Evolutionary conservation across 2,329 filamentous ascomycete genomes (phyloP).

Genomic region (Westerdykella sp.): DNA sequence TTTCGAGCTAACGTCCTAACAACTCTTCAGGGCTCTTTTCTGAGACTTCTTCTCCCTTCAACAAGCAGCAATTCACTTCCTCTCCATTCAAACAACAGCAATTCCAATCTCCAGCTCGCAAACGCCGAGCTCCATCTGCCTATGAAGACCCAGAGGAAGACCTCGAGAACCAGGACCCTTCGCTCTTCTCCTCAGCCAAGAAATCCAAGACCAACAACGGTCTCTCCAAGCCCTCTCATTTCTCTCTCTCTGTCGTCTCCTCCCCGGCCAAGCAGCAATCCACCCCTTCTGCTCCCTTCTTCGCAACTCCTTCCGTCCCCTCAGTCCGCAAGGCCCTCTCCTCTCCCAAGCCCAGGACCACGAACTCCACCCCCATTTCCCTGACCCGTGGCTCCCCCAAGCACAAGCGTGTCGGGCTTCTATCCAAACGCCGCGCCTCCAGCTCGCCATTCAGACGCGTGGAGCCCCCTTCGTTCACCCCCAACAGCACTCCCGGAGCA

Average conservation of each 20-base stretch:
- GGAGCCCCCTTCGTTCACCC: conserved; percentile 60
- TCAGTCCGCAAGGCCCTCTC: conserved; percentile 37
- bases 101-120: conserved; percentile 30
- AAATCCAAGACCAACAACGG: conserved; percentile 44
- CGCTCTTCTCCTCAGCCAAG: conserved; percentile 46
- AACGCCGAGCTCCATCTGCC: conserved; percentile 42
- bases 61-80: conserved; percentile 8
- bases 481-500: conserved; percentile 35
- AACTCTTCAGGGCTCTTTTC: neutral
- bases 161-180: conserved; percentile 55
- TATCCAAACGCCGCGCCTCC: conserved; percentile 61
- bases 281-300: conserved; percentile 13
- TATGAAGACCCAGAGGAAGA: conserved; percentile 44
- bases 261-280: conserved; percentile 14
- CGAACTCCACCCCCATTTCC: conserved; percentile 40
- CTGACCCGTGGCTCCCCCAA: conserved; percentile 69
- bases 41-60: conserved; percentile 27
- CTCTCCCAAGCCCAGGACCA: conserved; percentile 33
- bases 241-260: conserved; percentile 27
- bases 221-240: conserved; percentile 37
- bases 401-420: conserved; percentile 61
- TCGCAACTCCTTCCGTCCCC: conserved; percentile 22
- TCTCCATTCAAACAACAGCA: too few species aligned
- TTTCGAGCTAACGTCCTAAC: neutral
- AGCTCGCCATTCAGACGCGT: conserved; percentile 59